Conservation (phyloP, 1,139 yeast genomes). For the Dujonia santamariae region DNA sequence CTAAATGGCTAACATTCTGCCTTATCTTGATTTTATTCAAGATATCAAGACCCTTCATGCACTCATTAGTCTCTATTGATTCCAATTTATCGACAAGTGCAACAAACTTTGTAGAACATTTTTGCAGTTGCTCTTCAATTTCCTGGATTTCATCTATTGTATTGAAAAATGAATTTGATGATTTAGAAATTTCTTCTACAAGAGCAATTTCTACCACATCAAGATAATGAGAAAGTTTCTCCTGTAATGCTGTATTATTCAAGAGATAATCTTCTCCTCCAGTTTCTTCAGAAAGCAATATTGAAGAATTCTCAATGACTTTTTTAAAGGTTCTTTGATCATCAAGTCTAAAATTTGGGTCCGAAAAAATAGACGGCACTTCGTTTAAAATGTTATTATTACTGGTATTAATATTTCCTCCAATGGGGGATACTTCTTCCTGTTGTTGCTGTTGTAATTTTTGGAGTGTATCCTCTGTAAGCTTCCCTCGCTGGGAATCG, state of each 20-base stretch:
- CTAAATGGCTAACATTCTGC: slow-evolving; percentile 60
- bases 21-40: slow-evolving; percentile 51
- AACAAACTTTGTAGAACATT: slow-evolving; percentile 48
- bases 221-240: slow-evolving; percentile 73
- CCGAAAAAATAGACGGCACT: slow-evolving; percentile 48
- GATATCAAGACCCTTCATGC: slow-evolving; percentile 51
- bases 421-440: slow-evolving; percentile 11
- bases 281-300: slow-evolving; percentile 25
- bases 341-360: slow-evolving; percentile 71
- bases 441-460: slow-evolving; percentile 32
- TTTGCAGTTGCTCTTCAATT: slow-evolving; percentile 56
- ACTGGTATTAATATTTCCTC: not conserved
- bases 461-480: slow-evolving; percentile 49
- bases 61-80: slow-evolving; percentile 46
- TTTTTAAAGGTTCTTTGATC: slow-evolving; percentile 81
- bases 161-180: slow-evolving; percentile 80
- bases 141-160: slow-evolving; percentile 75
- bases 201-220: slow-evolving; percentile 83
- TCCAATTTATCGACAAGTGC: slow-evolving; percentile 41
- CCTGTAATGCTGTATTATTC: slow-evolving; percentile 65
- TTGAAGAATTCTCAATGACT: slow-evolving; percentile 58
- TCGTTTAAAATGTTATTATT: not conserved
- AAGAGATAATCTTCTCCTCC: slow-evolving; percentile 10
- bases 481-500: slow-evolving; percentile 45
- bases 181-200: slow-evolving; percentile 77